Evolutionary conservation across 495 filamentous ascomycete genomes (phyloP), one percentile per base, ranked within the genome.

Genomic region (Aspergillus carlsbadensis): DNA sequence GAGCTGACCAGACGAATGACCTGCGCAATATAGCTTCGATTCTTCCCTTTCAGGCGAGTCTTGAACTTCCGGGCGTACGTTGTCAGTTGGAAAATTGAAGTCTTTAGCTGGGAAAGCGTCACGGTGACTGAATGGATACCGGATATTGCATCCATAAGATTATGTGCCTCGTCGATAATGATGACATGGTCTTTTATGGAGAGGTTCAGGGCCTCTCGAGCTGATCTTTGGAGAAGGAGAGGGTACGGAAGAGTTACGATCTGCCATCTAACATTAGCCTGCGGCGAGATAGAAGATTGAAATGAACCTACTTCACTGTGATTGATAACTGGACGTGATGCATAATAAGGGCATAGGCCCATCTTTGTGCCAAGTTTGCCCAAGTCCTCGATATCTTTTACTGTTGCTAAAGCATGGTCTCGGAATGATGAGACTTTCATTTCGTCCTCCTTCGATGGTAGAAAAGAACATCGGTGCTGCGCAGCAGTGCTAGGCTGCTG

Each of bases 111-210:
- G 20, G 65, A 68, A 5, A 93, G 76, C 10, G 85, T 83, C 22
- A 98, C 80, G 36, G 86, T 82, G 5, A 90, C 82, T 1, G 94
- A 95, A 65, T 98, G 84, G 48, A 96, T 93, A 20, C 84, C 87
- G 1, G 90, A 81, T 41, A 98, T 92, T 2, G 93, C 89, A 69
- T 96, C 92, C 85, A 97, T 97, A 29, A 98, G 81, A 67, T 98
- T 98, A 66, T 98, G 94, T 1, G 95, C 94, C 74, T 98, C 94
- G 63, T 98, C 94, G 59, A 98, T 90, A 40, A 98, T 88, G 20
- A 98, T 82, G 2, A 98, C 79, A 67, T 96, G 92, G 6, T 84
- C 87, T 61, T 92, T 91, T 10, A 98, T 70, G 26, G 89, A 94
- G 18, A 98, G 80, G 31, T 85, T 84, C 3, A 98, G 80, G 5